These are phyloP conservation scores for Fusarium coffeatum DNA, from an alignment of 2,329 filamentous ascomycete species.

Conservation along the genomic window DNA sequence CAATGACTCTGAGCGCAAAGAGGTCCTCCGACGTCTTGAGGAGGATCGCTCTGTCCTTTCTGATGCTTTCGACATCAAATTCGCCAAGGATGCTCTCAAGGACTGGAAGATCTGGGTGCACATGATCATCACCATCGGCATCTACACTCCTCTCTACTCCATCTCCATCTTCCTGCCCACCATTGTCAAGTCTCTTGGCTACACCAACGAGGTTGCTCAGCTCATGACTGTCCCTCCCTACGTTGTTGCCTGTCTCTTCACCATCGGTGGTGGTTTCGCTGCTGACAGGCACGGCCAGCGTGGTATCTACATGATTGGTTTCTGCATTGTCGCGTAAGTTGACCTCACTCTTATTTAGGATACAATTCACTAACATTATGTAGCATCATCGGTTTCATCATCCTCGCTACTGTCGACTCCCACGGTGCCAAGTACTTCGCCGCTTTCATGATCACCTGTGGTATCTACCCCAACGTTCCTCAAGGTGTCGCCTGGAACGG, in stretches of 20 bases:
- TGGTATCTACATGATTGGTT: slow-evolving; percentile 54
- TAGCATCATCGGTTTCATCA: slow-evolving; percentile 51
- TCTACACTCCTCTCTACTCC: slow-evolving; percentile 55
- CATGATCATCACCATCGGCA: slow-evolving; percentile 72
- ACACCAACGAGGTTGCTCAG: slow-evolving; percentile 52
- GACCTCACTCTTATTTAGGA: not conserved
- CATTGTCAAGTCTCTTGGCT: slow-evolving; percentile 53
- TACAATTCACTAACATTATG: slow-evolving; percentile 25
- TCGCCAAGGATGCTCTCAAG: slow-evolving; percentile 65
- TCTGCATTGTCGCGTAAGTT: slow-evolving; percentile 52
- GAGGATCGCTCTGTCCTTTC: slow-evolving; percentile 60
- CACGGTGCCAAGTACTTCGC: slow-evolving; percentile 60
- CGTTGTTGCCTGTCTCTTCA: slow-evolving; percentile 53
- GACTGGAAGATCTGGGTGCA: slow-evolving; percentile 69
- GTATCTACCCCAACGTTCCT: slow-evolving; percentile 65
- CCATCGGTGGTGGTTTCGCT: slow-evolving; percentile 55
- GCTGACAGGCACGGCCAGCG: slow-evolving; percentile 55
- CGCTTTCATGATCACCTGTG: slow-evolving; percentile 56
- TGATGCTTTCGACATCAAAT: slow-evolving; percentile 68
- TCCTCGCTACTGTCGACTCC: slow-evolving; percentile 49
- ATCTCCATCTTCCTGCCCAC: slow-evolving; percentile 54
- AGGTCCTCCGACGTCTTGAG: slow-evolving; percentile 58
- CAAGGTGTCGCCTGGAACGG: slow-evolving; percentile 58
- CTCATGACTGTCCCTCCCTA: slow-evolving; percentile 56
- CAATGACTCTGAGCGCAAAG: slow-evolving; percentile 54